Base-by-base conservation (phyloP, 371 early-diverging fungal species). In the Haplosporangium sp. region DNA sequence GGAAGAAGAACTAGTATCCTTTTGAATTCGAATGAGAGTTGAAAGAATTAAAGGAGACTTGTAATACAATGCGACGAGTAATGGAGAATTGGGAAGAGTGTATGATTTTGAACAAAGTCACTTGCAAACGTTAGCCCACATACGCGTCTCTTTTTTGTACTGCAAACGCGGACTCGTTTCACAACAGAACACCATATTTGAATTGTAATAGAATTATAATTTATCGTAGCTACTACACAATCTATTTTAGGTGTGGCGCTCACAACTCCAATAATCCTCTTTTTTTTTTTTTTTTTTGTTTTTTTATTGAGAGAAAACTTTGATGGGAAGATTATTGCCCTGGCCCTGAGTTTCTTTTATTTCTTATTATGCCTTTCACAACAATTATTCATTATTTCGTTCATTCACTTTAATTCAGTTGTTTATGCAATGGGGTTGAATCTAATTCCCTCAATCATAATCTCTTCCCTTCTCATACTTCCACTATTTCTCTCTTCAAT, bases 81-180 rank as follows among this genome's bases (percentile, higher is more conserved):
- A 57, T 35, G 34, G 11, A 34, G 19, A 37, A 11, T 35, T 57
- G 27, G 27, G 27, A 1, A 27, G 27, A 27, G 27, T 27, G 27
- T 27, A 27, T 27, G 27, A 27, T 27, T 27, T 27, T 27, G 27
- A 27, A 37, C 58, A 57, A 60, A 65, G 65, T 50, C 52, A 65
- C 52, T 20, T 40, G 61, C 56, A 61, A 48, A 61, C 56, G 63
- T 61, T 62, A 69, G 62, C 62, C 61, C 62, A 69, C 69, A 69
- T 69, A 69, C 69, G 69, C 67, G 67, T 67, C 61, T 37, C 67
- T 15, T 56, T 56, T 45, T 27, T 44, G n/a, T 45, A 48, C 27
- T 40, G 57, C 57, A 57, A 52, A 52, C 52, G 52, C 52, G 52
- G 52, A 52, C 52, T n/a, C 52, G 8, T 44, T 13, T 11, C 44